These are phyloP conservation scores for Saprolegnia parasitica DNA, from an alignment of 352 stramenopile genomes.

Conservation along the genomic window DNA sequence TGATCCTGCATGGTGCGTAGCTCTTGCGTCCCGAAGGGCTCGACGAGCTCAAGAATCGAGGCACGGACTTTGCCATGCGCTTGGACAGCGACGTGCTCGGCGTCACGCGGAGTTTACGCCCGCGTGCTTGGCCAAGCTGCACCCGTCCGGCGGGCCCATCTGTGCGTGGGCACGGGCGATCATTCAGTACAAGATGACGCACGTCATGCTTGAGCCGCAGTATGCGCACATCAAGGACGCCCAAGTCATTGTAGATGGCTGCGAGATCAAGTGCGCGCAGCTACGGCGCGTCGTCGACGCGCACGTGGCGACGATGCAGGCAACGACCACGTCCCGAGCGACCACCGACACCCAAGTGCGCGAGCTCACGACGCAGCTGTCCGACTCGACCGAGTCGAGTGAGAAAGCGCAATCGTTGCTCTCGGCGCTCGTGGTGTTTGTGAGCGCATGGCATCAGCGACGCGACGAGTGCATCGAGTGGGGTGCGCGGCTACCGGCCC, in stretches of 20 bases:
- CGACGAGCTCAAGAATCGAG: conserved; percentile 29
- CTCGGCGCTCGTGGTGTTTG: conserved; percentile 24
- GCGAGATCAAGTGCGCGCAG: conserved; percentile 3
- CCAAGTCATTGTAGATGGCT: neutral
- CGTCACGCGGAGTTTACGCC: conserved; percentile 55
- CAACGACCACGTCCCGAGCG: conserved; percentile 2
- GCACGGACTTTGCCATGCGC: conserved; percentile 41
- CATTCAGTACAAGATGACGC: conserved; percentile 40
- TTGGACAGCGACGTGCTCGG: conserved; percentile 55
- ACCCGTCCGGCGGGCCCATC: conserved; percentile 50
- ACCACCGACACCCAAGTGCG: conserved; percentile 9
- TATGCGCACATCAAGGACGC: neutral
- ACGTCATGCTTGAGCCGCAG: conserved; percentile 56
- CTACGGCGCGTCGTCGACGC: neutral
- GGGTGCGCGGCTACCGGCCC: conserved; percentile 42
- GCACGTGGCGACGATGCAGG: conserved; percentile 8
- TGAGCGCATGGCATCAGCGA: conserved; percentile 38
- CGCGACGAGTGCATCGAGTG: conserved; percentile 46
- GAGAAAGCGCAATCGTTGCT: conserved; percentile 25
- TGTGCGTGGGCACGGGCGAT: conserved; percentile 66
- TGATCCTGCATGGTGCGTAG: conserved; percentile 2
- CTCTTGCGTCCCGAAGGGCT: neutral
- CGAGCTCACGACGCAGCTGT: conserved; percentile 17
- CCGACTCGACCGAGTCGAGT: conserved; percentile 12
- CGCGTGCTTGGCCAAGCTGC: conserved; percentile 40